Evolutionary conservation across 2,329 filamentous ascomycete genomes (phyloP).

Genomic region (Lasiodiplodia sp.): DNA sequence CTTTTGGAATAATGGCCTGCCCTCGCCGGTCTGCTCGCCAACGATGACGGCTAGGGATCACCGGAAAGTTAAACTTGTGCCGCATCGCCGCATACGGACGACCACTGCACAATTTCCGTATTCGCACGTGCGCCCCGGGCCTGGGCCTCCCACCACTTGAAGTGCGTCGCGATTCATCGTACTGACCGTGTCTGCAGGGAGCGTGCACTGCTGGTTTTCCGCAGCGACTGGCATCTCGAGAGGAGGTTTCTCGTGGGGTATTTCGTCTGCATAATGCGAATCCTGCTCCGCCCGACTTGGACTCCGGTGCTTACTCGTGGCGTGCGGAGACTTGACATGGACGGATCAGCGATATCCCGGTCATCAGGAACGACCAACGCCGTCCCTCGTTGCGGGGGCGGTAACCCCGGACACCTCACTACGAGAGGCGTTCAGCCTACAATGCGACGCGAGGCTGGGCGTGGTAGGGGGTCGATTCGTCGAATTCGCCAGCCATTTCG

Average conservation of each 20-base stretch:
- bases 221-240: background rate
- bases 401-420: background rate
- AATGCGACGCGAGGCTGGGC: background rate
- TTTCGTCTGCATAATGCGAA: background rate
- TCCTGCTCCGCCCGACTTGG: background rate
- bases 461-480: background rate
- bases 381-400: background rate
- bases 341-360: constrained; percentile 6
- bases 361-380: background rate
- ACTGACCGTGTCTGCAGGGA: background rate
- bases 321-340: constrained; percentile 7
- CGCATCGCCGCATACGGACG: background rate
- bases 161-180: background rate
- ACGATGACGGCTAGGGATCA: background rate
- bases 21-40: background rate
- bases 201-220: background rate
- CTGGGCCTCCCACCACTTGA: background rate
- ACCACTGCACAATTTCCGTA: background rate
- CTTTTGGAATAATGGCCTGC: background rate
- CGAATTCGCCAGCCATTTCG: background rate
- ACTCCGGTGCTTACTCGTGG: background rate
- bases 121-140: background rate
- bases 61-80: constrained; percentile 5
- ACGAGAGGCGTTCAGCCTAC: background rate
- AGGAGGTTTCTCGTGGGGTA: background rate